Percentiles rank a stretch among this genome's conserved stretches.
Evolutionary conservation across 192 early-diverging fungal species (phyloP).

Genomic region (Entomortierella lignicola): DNA sequence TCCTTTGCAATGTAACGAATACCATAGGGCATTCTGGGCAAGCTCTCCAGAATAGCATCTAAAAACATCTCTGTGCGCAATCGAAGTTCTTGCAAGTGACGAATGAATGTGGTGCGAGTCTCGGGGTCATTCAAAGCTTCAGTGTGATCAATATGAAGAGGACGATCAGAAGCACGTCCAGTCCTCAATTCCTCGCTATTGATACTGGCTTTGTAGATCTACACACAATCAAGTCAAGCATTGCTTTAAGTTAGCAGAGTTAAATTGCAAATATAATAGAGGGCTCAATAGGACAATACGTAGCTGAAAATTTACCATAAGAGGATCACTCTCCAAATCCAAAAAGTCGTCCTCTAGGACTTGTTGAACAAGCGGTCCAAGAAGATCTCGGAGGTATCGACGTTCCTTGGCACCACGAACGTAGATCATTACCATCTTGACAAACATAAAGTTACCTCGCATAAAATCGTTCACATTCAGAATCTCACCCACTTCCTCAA

Average conservation of each 20-base stretch:
- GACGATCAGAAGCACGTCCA: slow-evolving; percentile 80
- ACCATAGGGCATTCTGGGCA: slow-evolving; percentile 92
- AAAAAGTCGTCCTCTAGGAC: slow-evolving; percentile 82
- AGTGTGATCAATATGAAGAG: slow-evolving; percentile 81
- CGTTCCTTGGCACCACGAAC: slow-evolving; percentile 96
- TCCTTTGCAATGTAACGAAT: slow-evolving; percentile 97
- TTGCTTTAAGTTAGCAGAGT: no score
- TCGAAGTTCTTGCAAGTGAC: slow-evolving; percentile 80
- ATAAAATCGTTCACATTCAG: slow-evolving; percentile 89
- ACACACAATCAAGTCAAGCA: no score
- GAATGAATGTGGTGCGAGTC: slow-evolving; percentile 72
- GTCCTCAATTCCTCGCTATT: slow-evolving; percentile 91
- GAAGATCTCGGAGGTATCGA: slow-evolving; percentile 86
- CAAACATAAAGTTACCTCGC: slow-evolving; percentile 95
- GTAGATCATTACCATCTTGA: slow-evolving; percentile 96
- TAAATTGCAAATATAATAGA: no score
- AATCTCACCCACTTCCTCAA: slow-evolving; percentile 90
- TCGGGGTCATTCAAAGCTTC: slow-evolving; percentile 88
- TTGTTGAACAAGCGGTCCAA: slow-evolving; percentile 84
- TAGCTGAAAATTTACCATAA: slow-evolving; percentile 56
- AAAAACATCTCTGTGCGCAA: slow-evolving; percentile 89
- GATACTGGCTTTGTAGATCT: slow-evolving; percentile 89
- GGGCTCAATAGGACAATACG: no score
- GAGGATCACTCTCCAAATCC: slow-evolving; percentile 92
- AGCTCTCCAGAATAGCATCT: slow-evolving; percentile 80